Base-by-base conservation (phyloP, 768 basidiomycete genomes). In the Termitomyces bulborhizus region DNA sequence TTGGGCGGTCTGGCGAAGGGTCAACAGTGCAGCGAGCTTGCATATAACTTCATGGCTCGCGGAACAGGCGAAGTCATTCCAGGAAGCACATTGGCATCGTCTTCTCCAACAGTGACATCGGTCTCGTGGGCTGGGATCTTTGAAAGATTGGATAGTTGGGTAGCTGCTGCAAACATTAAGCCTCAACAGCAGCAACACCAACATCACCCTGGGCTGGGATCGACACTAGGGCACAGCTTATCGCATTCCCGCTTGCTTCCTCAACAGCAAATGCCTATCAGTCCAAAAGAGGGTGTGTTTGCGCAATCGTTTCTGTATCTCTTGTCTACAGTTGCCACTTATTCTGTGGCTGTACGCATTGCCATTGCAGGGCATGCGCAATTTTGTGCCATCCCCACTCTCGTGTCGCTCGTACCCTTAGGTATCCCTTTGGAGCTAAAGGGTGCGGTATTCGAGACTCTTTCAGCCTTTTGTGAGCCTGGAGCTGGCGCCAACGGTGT, bases 381-480 rank as follows among this genome's bases (percentile, higher is more conserved):
- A 27, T 90, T 93, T 71, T 84, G 87, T 44, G 90, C 90, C 0
- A 83, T 96, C 57, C 85, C 85, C 1, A 88, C 89, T 0, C 73
- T 96, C 3, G 78, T 94, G 32, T 81, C 85, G 0, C 79, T 96
- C 32, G 80, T 93, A 47, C 88, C 89, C 2, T 76, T 90, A 1
- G 78, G 85, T 11, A 79, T 94, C n/a, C 90, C 93, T 1, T 76
- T 95, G n/a, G 91, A 95, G 62, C 76, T 96, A 48, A 96, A 96
- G 61, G 93, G 91, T 5, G 83, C 88, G 0, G 72, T 94, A 3
- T 90, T 94, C 59, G 83, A 90, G 41, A 82, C 90, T 0, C 73
- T 95, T 7, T 80, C 88, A 6, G 84, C 91, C 1, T 95, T 96
- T 71, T 90, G 90, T 57, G 78, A 83, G 51, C 86, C 91, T 6